Base-by-base conservation (phyloP, 2,329 filamentous ascomycete genomes). In the Ascochyta lentis region DNA sequence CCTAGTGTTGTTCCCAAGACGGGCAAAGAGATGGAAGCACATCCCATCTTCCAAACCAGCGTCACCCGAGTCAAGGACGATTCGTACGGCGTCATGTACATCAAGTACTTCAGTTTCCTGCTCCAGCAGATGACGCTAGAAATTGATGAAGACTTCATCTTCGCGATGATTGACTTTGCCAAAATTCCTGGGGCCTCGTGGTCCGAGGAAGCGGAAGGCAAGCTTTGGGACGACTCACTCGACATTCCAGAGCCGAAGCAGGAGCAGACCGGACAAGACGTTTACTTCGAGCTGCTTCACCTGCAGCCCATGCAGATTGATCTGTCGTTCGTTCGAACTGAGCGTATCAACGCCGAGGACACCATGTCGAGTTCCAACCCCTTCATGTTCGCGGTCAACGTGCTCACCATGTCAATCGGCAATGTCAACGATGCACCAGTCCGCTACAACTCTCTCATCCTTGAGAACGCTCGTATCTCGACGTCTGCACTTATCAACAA, bases 391-490 rank as follows among this genome's bases (percentile, higher is more conserved):
- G 93, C 97, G 73, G 88, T 98, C 75, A 98, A 99, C 71, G 91
- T 98, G 64, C 88, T 99, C 81, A 98, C 96, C 0, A 99, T 99
- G 95, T 96, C 95, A 13, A 95, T 99, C 69, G 95, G 95, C 61
- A 99, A 99, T 69, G 92, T 99, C 80, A 99, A 99, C 69, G 96
- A 99, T 76, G 95, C 95, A 6, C 96, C 95, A 0, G 88, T 99
- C 49, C 88, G 92, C 43, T 87, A 99, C 72, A 99, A 98, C 61
- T 92, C 95, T 1, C 81, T 99, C 23, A 90, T 99, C 80, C 80
- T 99, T 23, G 95, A 99, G 76, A 99, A 99, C 67, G 93, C 95
- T 40, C 87, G 95, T 26, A 90, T 99, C 5, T 96, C 95, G 0
- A 88, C 92, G 7, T 87, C 89, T 5, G 87, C 96, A 1, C 82